Conservation (phyloP, 1,284 basidiomycete species). For the Bjerkandera adusta region DNA sequence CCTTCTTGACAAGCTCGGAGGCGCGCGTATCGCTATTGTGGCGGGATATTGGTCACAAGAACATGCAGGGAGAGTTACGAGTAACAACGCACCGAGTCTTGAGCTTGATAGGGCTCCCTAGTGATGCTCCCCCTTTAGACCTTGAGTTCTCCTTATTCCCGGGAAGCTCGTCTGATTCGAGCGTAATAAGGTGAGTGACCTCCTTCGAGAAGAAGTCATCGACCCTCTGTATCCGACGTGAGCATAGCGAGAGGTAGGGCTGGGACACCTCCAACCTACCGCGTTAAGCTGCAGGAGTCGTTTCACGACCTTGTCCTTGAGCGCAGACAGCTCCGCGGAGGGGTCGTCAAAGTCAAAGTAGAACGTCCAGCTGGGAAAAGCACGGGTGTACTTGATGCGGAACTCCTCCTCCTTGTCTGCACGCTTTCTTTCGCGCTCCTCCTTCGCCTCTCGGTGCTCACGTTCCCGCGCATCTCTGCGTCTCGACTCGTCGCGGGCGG, state of each 20-base stretch:
- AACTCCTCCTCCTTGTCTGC: slow-evolving; percentile 70
- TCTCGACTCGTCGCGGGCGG: slow-evolving; percentile 23
- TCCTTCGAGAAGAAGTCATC: slow-evolving; percentile 86
- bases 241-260: not conserved
- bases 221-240: slow-evolving; percentile 67
- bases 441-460: slow-evolving; percentile 28
- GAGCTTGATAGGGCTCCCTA: slow-evolving; percentile 68
- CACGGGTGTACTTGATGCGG: slow-evolving; percentile 78
- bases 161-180: slow-evolving; percentile 34
- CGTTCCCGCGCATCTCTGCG: slow-evolving; percentile 39
- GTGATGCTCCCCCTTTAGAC: slow-evolving; percentile 26
- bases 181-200: slow-evolving; percentile 85
- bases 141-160: slow-evolving; percentile 65
- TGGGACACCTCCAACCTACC: slow-evolving; percentile 49
- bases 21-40: slow-evolving; percentile 19
- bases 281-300: slow-evolving; percentile 71
- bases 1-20: slow-evolving; percentile 69
- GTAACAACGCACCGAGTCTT: slow-evolving; percentile 45
- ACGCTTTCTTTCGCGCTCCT: slow-evolving; percentile 40
- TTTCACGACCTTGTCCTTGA: slow-evolving; percentile 46
- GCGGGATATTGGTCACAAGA: too few species aligned
- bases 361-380: slow-evolving; percentile 84
- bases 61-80: too few species aligned
- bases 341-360: slow-evolving; percentile 78
- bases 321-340: slow-evolving; percentile 43